These are phyloP conservation scores for Emydomyces testavorans DNA, from an alignment of 2,329 filamentous ascomycete genomes.

Conservation along the genomic window DNA sequence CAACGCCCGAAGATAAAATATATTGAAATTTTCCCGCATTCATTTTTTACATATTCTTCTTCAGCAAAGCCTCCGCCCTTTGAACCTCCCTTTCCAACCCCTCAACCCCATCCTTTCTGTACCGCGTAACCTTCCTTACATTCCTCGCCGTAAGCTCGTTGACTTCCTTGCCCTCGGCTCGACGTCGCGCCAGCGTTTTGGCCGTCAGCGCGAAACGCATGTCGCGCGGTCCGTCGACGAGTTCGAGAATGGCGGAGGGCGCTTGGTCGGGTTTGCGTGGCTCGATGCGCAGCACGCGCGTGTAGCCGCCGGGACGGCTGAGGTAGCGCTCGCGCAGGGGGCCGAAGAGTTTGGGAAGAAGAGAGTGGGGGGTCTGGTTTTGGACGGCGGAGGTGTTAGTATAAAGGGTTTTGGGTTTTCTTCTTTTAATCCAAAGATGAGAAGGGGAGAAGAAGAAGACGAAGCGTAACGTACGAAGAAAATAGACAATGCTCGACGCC, in stretches of 20 bases:
- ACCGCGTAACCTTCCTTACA: constrained; percentile 70
- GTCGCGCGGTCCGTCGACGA: constrained; percentile 88
- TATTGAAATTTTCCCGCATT: constrained; percentile 28
- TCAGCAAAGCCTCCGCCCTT: constrained; percentile 39
- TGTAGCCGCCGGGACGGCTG: constrained; percentile 78
- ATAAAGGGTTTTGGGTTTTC: neutral
- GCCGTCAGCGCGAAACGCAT: constrained; percentile 93
- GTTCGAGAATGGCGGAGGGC: constrained; percentile 77
- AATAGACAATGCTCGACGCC: constrained; percentile 62
- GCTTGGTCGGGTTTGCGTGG: constrained; percentile 81
- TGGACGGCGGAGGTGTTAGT: neutral
- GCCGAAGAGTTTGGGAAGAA: constrained; percentile 76
- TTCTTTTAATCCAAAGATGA: neutral
- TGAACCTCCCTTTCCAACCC: constrained; percentile 53
- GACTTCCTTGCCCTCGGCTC: constrained; percentile 44
- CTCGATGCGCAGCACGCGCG: constrained; percentile 83
- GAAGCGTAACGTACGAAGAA: constrained; percentile 58
- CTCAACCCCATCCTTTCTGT: constrained; percentile 53
- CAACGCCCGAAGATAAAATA: too few species aligned
- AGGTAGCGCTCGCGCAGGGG: constrained; percentile 69
- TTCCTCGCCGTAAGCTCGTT: constrained; percentile 67
- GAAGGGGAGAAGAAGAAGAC: neutral
- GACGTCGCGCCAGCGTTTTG: constrained; percentile 58
- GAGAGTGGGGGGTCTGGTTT: constrained; percentile 31
- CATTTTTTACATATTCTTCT: constrained; percentile 19